Evolutionary conservation across 179 eudicot species (phyloP), one percentile per base, ranked within the genome.

Genomic region (Gypsophila paniculata): DNA sequence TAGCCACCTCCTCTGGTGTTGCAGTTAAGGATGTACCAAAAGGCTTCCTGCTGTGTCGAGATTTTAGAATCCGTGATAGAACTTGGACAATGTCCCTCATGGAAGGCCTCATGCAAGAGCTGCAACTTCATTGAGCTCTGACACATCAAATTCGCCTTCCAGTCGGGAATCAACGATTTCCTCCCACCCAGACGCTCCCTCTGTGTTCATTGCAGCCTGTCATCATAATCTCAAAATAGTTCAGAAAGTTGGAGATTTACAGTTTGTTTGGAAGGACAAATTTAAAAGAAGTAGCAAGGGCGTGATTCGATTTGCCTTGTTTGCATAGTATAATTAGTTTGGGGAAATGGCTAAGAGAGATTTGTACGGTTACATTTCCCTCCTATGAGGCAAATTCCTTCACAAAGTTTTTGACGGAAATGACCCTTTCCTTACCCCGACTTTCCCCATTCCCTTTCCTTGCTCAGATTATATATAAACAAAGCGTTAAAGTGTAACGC

Each of bases 81-180:
- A 83, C 88, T 80, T 89, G 96, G 73, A 91, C 99, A 60, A 81
- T 85, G 82, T 91, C 95, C 65, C 99, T 88, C 97, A 91, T 91
- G 61, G 91, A 84, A 32, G 99, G 96, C 25, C 99, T 75, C 74
- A 89, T 17, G 99, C 99, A 54, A 91, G 89, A 65, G 91, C 72
- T 25, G 99, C 96, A 57, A 88, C 81, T 17, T 94, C 96, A 15
- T 90, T 82, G 5, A 94, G 91, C 86, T 94, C 97, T 73, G 71
- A 80, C 29, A 71, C 62, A 38, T 90, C 91, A 21, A 86, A 88
- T 21, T 88, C 85, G 34, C 97, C 97, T 17, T 86, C 89, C 23
- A 94, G 91, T 58, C 86, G 86, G 36, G 96, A 81, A 82, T 94
- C 97, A n/a, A 77, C 85, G 7, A 94, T 85, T 78, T 94, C 99